These are phyloP conservation scores for Yarrowia sp. DNA, from an alignment of 805 yeast species.

Conservation along the genomic window DNA sequence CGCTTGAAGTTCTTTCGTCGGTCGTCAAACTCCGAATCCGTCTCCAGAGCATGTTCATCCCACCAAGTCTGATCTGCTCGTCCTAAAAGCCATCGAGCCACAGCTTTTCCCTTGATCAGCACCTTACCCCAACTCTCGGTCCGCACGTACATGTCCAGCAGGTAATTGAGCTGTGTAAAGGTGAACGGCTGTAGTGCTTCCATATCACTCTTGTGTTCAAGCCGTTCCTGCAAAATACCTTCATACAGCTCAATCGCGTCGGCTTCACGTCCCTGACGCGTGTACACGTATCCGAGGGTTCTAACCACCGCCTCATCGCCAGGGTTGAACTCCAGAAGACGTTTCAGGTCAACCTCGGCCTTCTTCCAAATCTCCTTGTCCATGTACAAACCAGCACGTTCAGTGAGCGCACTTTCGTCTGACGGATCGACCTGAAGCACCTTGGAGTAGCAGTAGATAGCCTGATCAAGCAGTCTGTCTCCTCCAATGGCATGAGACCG, in stretches of 20 bases:
- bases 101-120: constrained; percentile 60
- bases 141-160: constrained; percentile 74
- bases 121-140: constrained; percentile 65
- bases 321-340: constrained; percentile 30
- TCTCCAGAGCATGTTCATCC: constrained; percentile 50
- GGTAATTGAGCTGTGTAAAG: constrained; percentile 85
- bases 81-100: constrained; percentile 78
- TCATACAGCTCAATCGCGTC: constrained; percentile 75
- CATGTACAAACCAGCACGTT: constrained; percentile 50
- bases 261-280: constrained; percentile 52
- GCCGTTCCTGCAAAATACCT: constrained; percentile 50
- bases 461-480: constrained; percentile 49
- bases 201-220: constrained; percentile 31
- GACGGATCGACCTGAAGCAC: constrained; percentile 83
- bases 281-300: constrained; percentile 41
- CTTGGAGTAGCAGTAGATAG: constrained; percentile 61
- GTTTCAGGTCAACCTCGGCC: constrained; percentile 35
- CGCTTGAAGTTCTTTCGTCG: constrained; percentile 44
- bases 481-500: constrained; percentile 65
- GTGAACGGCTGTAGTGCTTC: constrained; percentile 49
- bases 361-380: constrained; percentile 34
- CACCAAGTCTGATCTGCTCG: constrained; percentile 65
- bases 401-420: constrained; percentile 76
- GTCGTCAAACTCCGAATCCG: constrained; percentile 82
- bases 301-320: constrained; percentile 27